Evolutionary conservation across 768 basidiomycete genomes (phyloP).

Genomic region (Hygrocybe punicea): DNA sequence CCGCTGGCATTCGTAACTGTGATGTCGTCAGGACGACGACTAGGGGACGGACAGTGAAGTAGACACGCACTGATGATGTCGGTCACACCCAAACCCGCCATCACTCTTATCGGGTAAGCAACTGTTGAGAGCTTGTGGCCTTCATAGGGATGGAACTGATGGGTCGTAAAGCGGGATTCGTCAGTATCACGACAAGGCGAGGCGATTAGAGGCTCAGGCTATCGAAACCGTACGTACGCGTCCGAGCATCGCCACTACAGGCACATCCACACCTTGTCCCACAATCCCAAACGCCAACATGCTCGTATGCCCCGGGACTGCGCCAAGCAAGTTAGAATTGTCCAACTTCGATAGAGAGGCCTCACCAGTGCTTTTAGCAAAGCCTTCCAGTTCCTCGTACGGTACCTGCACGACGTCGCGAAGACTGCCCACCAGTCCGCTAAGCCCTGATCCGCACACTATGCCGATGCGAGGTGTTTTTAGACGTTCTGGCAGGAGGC

Average conservation of each 20-base stretch:
- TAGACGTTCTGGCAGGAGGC: slow-evolving; percentile 34
- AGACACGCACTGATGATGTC: slow-evolving; percentile 63
- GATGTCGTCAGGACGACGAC: neutral
- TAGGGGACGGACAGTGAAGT: neutral
- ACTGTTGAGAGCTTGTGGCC: slow-evolving; percentile 69
- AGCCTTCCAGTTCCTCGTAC: slow-evolving; percentile 69
- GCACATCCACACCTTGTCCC: slow-evolving; percentile 58
- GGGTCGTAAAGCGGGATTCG: slow-evolving; percentile 7
- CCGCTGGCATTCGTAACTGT: slow-evolving; percentile 89
- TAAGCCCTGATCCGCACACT: slow-evolving; percentile 83
- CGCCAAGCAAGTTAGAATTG: neutral
- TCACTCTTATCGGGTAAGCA: slow-evolving; percentile 73
- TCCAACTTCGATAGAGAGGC: neutral
- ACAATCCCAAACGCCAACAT: slow-evolving; percentile 76
- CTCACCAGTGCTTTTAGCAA: slow-evolving; percentile 73
- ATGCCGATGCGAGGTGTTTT: slow-evolving; percentile 69
- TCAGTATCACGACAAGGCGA: neutral
- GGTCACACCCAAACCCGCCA: slow-evolving; percentile 74
- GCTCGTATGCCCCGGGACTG: slow-evolving; percentile 81
- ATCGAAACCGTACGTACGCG: slow-evolving; percentile 54
- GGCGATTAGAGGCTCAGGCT: too few species aligned
- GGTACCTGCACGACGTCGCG: slow-evolving; percentile 56
- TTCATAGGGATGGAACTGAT: slow-evolving; percentile 82
- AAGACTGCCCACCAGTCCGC: slow-evolving; percentile 64
- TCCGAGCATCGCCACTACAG: slow-evolving; percentile 88